Base-by-base conservation (phyloP, 148 eudicot genomes). In the Amaranthus cruentus region DNA sequence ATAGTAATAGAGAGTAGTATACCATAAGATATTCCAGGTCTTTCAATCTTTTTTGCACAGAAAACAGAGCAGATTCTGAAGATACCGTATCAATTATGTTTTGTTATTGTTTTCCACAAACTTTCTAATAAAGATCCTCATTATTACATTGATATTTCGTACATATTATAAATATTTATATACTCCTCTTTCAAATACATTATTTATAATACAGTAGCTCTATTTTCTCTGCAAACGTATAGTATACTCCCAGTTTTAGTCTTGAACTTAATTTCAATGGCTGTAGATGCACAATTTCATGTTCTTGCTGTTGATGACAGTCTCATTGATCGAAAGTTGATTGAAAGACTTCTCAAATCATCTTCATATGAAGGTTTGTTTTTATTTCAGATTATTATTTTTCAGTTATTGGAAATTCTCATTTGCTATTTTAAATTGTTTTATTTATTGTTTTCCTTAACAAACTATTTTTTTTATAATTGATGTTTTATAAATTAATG, bases 251-350 rank as follows among this genome's bases (percentile, higher is more conserved):
- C 14, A 42, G n/a, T 54, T 52, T 46, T 61, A 4, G 5, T 18
- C 11, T 10, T 62, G 6, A 0, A 14, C 9, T 2, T 13, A 48
- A 13, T 3, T 62, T 3, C 55, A 60, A 72, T 73, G 76, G 77
- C 9, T 28, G 21, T 79, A 7, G 85, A 82, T 10, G 66, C 81
- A 4, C 82, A 80, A 66, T 86, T 84, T 68, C 91, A 88, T 81
- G 91, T 88, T 43, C 80, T 88, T 7, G 91, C 91, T 0, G 91
- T 88, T 55, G 91, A 88, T 79, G 91, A 88, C 63, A 86, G 89
- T 70, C 28, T 84, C 80, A 79, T 86, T 69, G 91, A 88, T 59
- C 38, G 91, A 70, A 88, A 83, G 68, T 62, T 86, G 80, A 88
- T 88, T 73, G 91, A 88, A 67, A 82, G 89, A 68, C 86, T 88